These are phyloP conservation scores for Scheffersomyces lignicola DNA, from an alignment of 1,139 yeast species.

Conservation along the genomic window DNA sequence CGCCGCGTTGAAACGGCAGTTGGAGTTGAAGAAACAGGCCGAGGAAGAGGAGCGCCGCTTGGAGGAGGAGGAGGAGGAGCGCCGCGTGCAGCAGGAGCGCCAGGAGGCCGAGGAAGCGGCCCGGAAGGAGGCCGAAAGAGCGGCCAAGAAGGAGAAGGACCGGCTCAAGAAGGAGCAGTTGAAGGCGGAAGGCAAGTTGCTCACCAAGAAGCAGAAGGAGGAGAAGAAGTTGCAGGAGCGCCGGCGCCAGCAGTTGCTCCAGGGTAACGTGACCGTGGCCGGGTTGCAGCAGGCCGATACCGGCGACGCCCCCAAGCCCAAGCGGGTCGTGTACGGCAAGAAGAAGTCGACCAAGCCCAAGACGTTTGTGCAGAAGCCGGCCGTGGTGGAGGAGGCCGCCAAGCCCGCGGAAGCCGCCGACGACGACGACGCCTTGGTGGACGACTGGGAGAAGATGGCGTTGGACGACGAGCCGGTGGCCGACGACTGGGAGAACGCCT, in stretches of 20 bases:
- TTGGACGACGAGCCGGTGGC: slow-evolving; percentile 47
- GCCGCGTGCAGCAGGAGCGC: slow-evolving; percentile 61
- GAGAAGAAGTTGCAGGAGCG: slow-evolving; percentile 84
- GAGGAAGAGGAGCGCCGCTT: slow-evolving; percentile 69
- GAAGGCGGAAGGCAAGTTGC: slow-evolving; percentile 88
- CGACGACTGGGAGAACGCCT: slow-evolving; percentile 49
- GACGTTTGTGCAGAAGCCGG: slow-evolving; percentile 28
- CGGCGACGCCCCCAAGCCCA: slow-evolving; percentile 43
- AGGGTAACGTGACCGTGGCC: slow-evolving; percentile 73
- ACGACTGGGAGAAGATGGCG: slow-evolving; percentile 68
- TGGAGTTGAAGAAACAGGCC: slow-evolving; percentile 80
- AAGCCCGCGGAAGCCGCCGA: slow-evolving; percentile 25
- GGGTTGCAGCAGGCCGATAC: slow-evolving; percentile 55
- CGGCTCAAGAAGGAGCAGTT: slow-evolving; percentile 75
- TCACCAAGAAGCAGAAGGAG: slow-evolving; percentile 93
- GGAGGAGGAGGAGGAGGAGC: slow-evolving; percentile 71
- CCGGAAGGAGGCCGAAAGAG: slow-evolving; percentile 68
- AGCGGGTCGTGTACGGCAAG: slow-evolving; percentile 73
- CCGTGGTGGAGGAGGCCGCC: slow-evolving; percentile 16
- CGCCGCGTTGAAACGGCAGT: slow-evolving; percentile 79
- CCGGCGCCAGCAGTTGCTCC: slow-evolving; percentile 82
- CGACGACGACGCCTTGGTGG: slow-evolving; percentile 56
- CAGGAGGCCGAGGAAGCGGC: slow-evolving; percentile 63
- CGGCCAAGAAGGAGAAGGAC: slow-evolving; percentile 78
- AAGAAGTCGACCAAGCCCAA: slow-evolving; percentile 58